A percentile compares a stretch with the other conserved stretches of the same genome.
These are phyloP conservation scores for Kurtzmaniella cleridarum DNA, from an alignment of 805 yeast species.

Conservation along the genomic window DNA sequence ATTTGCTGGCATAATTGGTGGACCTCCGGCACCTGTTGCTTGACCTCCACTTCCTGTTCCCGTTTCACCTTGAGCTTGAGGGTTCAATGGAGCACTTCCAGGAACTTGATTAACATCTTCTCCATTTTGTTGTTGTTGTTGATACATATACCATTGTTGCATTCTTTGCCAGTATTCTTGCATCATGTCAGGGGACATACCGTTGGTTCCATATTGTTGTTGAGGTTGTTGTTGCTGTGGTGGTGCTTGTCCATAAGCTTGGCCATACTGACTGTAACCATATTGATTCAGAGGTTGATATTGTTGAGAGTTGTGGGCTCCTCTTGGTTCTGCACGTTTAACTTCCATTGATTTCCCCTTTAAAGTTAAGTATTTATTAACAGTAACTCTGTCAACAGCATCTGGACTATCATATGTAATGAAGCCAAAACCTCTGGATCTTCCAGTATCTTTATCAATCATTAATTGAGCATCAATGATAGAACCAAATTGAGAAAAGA, in stretches of 20 bases:
- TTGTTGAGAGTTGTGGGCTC: conserved; percentile 48
- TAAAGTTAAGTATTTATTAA: conserved; percentile 72
- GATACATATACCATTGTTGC: conserved; percentile 62
- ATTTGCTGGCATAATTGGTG: conserved; percentile 15
- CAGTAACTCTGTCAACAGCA: conserved; percentile 86
- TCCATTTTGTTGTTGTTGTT: conserved; percentile 37
- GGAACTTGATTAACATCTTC: conserved; percentile 25
- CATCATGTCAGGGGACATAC: conserved; percentile 50
- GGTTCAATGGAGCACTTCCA: conserved; percentile 32
- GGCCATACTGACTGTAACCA: conserved; percentile 25
- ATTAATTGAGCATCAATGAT: conserved; percentile 94
- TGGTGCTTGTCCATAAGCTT: conserved; percentile 17
- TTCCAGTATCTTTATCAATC: conserved; percentile 96
- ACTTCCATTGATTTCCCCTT: conserved; percentile 85
- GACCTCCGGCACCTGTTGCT: conserved; percentile 17
- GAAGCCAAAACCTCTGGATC: conserved; percentile 96
- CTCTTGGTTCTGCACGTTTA: conserved; percentile 79
- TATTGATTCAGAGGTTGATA: conserved; percentile 27
- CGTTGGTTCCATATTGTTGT: conserved; percentile 15
- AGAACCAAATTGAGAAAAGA: conserved; percentile 81
- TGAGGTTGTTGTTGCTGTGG: conserved; percentile 13
- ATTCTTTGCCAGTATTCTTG: conserved; percentile 59
- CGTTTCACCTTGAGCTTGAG: conserved; percentile 29
- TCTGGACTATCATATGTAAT: conserved; percentile 92
- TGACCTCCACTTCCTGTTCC: conserved; percentile 24